These are phyloP conservation scores for Tetrahymena elliotti DNA, from an alignment of 73 alveolate species.

Conservation along the genomic window DNA sequence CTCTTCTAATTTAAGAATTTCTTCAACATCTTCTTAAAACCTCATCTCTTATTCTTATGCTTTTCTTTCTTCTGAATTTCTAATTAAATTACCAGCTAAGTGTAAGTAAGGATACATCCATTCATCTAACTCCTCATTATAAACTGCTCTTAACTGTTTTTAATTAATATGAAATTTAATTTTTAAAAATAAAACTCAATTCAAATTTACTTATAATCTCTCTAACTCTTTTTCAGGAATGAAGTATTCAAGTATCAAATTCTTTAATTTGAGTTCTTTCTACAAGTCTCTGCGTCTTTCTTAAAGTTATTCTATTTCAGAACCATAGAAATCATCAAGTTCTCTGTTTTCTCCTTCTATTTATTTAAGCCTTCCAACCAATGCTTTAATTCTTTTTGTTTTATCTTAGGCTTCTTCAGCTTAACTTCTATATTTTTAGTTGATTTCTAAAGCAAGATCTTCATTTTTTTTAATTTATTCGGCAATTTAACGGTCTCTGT, in stretches of 20 bases:
- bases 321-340: slow-evolving; percentile 53
- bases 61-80: slow-evolving; percentile 48
- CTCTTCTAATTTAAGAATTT: slow-evolving; percentile 48
- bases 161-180: background rate
- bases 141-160: slow-evolving; percentile 55
- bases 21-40: slow-evolving; percentile 70
- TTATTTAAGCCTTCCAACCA: slow-evolving; percentile 45
- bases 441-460: slow-evolving; percentile 46
- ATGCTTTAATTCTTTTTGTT: slow-evolving; percentile 49
- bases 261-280: slow-evolving; percentile 58
- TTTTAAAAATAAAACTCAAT: too few relatives aligned
- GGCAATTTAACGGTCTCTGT: slow-evolving; percentile 27
- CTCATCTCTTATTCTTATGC: slow-evolving; percentile 41
- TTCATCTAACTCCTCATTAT: slow-evolving; percentile 61
- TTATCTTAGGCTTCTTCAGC: slow-evolving; percentile 71
- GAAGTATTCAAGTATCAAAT: slow-evolving; percentile 57
- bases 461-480: slow-evolving; percentile 58
- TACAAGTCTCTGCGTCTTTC: slow-evolving; percentile 61
- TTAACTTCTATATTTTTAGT: slow-evolving; percentile 42
- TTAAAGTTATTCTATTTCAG: slow-evolving; percentile 67
- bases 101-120: slow-evolving; percentile 72
- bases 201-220: slow-evolving; percentile 43
- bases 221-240: slow-evolving; percentile 70
- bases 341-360: slow-evolving; percentile 59
- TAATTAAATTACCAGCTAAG: slow-evolving; percentile 60